Percentiles rank a stretch among this genome's conserved stretches.
Conservation (phyloP, 805 yeast genomes). For the Diddensiella transvaalensis region DNA sequence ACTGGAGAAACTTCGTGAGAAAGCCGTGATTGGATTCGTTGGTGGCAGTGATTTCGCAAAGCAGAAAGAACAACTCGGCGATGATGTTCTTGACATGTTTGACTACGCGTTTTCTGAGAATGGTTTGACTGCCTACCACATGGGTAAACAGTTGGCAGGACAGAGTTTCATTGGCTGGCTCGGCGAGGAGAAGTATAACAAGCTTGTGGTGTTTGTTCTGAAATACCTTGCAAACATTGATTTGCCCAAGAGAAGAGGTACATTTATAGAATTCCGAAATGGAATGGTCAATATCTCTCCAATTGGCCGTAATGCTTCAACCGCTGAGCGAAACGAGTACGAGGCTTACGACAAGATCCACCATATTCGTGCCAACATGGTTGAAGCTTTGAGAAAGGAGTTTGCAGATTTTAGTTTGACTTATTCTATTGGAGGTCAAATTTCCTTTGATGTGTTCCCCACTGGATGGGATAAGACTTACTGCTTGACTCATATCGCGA, state of each 20-base stretch:
- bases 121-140: constrained; percentile 95
- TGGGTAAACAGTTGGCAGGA: constrained; percentile 81
- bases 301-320: constrained; percentile 96
- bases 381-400: constrained; percentile 73
- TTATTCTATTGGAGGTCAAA: constrained; percentile 98
- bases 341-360: constrained; percentile 79
- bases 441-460: constrained; percentile 99
- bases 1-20: constrained; percentile 74
- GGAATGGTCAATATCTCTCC: constrained; percentile 99
- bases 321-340: constrained; percentile 87
- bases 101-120: constrained; percentile 97
- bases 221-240: constrained; percentile 82
- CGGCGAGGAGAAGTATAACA: constrained; percentile 92
- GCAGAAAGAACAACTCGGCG: constrained; percentile 95
- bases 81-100: constrained; percentile 67
- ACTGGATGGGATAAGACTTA: constrained; percentile 99
- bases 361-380: constrained; percentile 81
- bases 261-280: constrained; percentile 97
- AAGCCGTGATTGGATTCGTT: constrained; percentile 93
- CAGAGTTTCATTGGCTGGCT: constrained; percentile 94
- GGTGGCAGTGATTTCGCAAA: constrained; percentile 95
- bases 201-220: constrained; percentile 79
- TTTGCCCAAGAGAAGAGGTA: constrained; percentile 96
- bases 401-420: constrained; percentile 85
- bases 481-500: constrained; percentile 86